phyloP scores from a whole-genome alignment of 257 asterid genomes.

The Solanum tacnaense region DNA sequence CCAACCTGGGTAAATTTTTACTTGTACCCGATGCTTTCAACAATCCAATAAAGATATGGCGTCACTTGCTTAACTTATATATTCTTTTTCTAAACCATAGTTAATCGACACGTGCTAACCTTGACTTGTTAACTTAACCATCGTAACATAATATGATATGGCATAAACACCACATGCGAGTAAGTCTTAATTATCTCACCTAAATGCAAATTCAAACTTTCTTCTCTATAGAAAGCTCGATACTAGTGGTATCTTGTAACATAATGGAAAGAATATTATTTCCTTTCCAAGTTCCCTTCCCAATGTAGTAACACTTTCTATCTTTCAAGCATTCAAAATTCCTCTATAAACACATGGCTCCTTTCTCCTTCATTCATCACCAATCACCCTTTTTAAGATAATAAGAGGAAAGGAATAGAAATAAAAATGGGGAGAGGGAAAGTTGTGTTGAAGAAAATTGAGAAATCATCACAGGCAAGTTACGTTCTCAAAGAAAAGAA shows the following conservation, averaged over 20 bases:
- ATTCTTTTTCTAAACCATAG: neutral
- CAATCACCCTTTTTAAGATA: neutral
- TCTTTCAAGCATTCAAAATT: too few species aligned
- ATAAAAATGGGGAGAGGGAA: slow-evolving; percentile 53
- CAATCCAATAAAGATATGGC: neutral
- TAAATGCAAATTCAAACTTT: neutral
- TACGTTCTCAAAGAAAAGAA: slow-evolving; percentile 5
- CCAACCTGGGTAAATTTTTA: neutral
- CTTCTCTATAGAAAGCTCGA: neutral
- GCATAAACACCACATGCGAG: neutral
- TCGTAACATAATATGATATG: neutral
- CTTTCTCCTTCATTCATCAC: neutral
- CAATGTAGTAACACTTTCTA: neutral
- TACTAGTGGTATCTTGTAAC: slow-evolving; percentile 1
- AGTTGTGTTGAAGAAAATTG: slow-evolving; percentile 65
- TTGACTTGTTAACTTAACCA: neutral
- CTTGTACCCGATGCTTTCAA: neutral
- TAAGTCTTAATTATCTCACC: neutral
- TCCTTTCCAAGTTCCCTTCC: slow-evolving; percentile 12
- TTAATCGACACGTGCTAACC: neutral
- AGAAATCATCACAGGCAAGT: slow-evolving; percentile 20
- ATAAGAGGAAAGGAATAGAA: neutral
- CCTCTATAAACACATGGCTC: too few species aligned
- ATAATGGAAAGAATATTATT: slow-evolving; percentile 10
- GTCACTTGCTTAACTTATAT: neutral